Evolutionary conservation across 352 stramenopile species (phyloP).

Genomic region (Globisporangium perplexum): DNA sequence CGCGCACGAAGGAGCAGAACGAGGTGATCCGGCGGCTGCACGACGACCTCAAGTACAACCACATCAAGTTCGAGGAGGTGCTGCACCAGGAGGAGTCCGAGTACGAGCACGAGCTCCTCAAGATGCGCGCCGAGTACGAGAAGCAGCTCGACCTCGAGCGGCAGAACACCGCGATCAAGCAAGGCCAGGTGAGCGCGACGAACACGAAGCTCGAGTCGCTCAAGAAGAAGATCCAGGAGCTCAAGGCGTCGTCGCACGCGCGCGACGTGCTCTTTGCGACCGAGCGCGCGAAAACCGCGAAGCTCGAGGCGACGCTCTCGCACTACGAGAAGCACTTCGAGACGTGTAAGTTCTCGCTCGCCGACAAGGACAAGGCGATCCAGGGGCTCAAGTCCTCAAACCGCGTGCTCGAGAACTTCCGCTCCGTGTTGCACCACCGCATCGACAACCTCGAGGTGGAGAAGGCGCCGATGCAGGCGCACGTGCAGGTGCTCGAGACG

Average conservation of each 20-base stretch:
- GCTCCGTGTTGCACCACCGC: slow-evolving; percentile 68
- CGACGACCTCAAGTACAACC: slow-evolving; percentile 82
- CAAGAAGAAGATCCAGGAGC: slow-evolving; percentile 82
- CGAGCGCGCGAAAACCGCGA: slow-evolving; percentile 57
- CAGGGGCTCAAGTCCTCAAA: slow-evolving; percentile 63
- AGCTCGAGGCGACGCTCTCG: slow-evolving; percentile 53
- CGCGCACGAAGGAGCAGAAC: slow-evolving; percentile 71
- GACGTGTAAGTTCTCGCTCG: slow-evolving; percentile 48
- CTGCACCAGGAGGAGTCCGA: slow-evolving; percentile 75
- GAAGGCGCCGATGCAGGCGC: slow-evolving; percentile 63
- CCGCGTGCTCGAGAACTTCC: slow-evolving; percentile 77
- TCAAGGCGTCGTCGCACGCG: slow-evolving; percentile 64
- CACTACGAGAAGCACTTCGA: slow-evolving; percentile 80
- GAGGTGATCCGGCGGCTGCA: slow-evolving; percentile 81
- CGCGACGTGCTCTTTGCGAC: slow-evolving; percentile 68
- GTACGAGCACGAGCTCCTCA: slow-evolving; percentile 73
- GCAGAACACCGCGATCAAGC: slow-evolving; percentile 76
- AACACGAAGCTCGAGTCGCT: slow-evolving; percentile 80
- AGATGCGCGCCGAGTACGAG: slow-evolving; percentile 50
- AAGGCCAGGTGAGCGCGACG: slow-evolving; percentile 68
- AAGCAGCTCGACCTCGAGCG: slow-evolving; percentile 60
- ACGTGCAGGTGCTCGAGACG: slow-evolving; percentile 45
- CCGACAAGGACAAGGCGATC: slow-evolving; percentile 72
- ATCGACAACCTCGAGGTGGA: slow-evolving; percentile 71
- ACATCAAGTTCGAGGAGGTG: slow-evolving; percentile 83